Evolutionary conservation across 1,284 basidiomycete species (phyloP).

Genomic region (Xerocomus subilludens): DNA sequence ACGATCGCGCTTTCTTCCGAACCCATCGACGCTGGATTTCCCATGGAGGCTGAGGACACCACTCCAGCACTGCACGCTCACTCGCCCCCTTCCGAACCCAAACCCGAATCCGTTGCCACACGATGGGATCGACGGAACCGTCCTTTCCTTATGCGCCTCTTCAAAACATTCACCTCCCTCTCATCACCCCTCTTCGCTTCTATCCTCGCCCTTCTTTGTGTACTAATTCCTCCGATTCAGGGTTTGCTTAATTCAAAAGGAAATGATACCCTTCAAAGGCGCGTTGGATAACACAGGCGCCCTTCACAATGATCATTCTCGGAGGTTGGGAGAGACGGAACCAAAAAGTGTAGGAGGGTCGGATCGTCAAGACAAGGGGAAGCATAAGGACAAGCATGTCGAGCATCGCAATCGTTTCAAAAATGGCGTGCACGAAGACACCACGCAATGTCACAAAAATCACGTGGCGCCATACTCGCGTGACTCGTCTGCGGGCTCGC

Average conservation of each 20-base stretch:
- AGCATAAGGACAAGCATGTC: slow-evolving; percentile 33
- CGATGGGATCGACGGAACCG: slow-evolving; percentile 21
- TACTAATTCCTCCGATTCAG: slow-evolving; percentile 81
- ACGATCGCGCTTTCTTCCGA: slow-evolving; percentile 33
- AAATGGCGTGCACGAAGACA: no score
- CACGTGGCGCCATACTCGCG: slow-evolving; percentile 30
- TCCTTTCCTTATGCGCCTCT: background rate
- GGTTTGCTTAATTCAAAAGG: slow-evolving; percentile 66
- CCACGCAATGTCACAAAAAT: no score
- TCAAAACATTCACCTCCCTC: slow-evolving; percentile 30
- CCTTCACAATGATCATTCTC: slow-evolving; percentile 89
- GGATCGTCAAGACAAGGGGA: slow-evolving; percentile 1
- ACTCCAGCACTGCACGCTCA: background rate
- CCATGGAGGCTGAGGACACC: slow-evolving; percentile 35
- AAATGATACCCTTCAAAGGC: slow-evolving; percentile 75
- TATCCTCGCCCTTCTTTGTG: slow-evolving; percentile 81
- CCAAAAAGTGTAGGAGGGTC: slow-evolving; percentile 26
- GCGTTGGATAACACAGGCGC: slow-evolving; percentile 80
- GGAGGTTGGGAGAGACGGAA: slow-evolving; percentile 72
- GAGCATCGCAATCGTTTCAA: background rate
- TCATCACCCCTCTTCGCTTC: slow-evolving; percentile 80
- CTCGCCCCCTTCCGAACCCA: background rate
- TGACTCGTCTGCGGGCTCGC: slow-evolving; percentile 39
- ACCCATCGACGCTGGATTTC: slow-evolving; percentile 32
- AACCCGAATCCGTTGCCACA: background rate